Conservation (phyloP, 225 moss, liverwort and hornwort species). For the Asterella californica region DNA sequence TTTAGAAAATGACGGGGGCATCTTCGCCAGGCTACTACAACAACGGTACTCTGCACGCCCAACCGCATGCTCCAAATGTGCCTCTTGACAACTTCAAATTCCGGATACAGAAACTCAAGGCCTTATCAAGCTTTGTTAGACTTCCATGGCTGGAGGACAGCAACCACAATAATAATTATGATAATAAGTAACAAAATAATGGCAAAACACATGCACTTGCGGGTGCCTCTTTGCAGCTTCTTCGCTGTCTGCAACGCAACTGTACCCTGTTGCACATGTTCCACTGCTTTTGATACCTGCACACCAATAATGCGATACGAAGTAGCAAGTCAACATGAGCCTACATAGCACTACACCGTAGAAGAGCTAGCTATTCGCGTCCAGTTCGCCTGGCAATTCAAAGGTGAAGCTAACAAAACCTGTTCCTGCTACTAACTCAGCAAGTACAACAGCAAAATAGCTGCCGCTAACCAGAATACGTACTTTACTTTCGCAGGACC, state of each 20-base stretch:
- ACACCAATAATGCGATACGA: not conserved
- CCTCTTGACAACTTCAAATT: constrained; percentile 13
- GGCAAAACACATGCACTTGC: constrained; percentile 86
- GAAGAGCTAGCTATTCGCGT: not conserved
- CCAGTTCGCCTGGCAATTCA: not conserved
- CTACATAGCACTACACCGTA: not conserved
- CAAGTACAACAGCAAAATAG: not conserved
- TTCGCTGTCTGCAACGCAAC: constrained; percentile 63
- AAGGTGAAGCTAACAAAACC: not conserved
- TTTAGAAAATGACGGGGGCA: not conserved
- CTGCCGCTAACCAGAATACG: not conserved
- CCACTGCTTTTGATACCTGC: constrained; percentile 80
- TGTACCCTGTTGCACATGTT: constrained; percentile 68
- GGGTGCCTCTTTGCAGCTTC: constrained; percentile 65
- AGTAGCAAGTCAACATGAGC: not conserved
- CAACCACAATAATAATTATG: constrained; percentile 54
- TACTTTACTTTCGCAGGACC: not conserved
- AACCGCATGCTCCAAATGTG: constrained; percentile 15
- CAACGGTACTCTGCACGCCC: constrained; percentile 19
- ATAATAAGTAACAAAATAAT: constrained; percentile 62
- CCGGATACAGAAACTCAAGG: not conserved
- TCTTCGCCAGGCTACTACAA: constrained; percentile 9
- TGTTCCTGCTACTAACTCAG: not conserved
- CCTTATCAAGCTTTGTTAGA: constrained; percentile 18
- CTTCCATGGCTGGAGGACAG: constrained; percentile 79